Evolutionary conservation across 768 basidiomycete genomes (phyloP).

Genomic region (Calocera cornea): DNA sequence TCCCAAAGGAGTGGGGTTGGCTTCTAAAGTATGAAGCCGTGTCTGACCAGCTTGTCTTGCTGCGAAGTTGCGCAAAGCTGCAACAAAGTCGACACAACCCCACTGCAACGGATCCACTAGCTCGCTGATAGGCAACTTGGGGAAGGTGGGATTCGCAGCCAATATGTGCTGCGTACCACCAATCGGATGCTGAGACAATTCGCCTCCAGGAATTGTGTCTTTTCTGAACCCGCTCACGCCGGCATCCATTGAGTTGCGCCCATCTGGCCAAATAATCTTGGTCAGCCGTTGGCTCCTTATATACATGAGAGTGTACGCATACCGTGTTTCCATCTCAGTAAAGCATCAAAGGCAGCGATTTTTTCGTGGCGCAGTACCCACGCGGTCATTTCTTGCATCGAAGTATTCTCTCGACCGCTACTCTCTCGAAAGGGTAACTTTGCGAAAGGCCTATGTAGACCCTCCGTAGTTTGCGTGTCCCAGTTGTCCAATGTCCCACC

Average conservation of each 20-base stretch:
- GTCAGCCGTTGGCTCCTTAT: not conserved
- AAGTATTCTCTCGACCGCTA: not conserved
- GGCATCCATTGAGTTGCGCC: too few relatives aligned
- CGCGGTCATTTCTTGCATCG: not conserved
- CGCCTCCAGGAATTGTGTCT: too few relatives aligned
- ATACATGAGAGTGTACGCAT: not conserved
- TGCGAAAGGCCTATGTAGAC: constrained; percentile 26
- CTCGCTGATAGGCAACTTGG: not conserved
- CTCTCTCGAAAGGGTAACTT: constrained; percentile 12
- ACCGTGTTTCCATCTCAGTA: not conserved
- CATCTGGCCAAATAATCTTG: too few relatives aligned
- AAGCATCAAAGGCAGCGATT: not conserved
- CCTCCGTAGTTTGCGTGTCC: constrained; percentile 30
- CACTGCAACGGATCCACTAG: not conserved
- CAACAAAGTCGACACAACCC: not conserved
- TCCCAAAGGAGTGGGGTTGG: not conserved
- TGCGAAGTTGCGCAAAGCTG: not conserved
- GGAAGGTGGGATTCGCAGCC: not conserved
- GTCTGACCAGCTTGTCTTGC: not conserved
- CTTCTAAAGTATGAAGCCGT: not conserved
- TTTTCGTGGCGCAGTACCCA: not conserved
- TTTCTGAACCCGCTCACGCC: too few relatives aligned
- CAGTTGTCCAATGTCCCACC: constrained; percentile 30
- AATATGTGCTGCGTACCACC: not conserved
- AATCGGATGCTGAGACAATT: too few relatives aligned